phyloP scores from a whole-genome alignment of 371 early-diverging fungal genomes.

The Mortierella sp. region DNA sequence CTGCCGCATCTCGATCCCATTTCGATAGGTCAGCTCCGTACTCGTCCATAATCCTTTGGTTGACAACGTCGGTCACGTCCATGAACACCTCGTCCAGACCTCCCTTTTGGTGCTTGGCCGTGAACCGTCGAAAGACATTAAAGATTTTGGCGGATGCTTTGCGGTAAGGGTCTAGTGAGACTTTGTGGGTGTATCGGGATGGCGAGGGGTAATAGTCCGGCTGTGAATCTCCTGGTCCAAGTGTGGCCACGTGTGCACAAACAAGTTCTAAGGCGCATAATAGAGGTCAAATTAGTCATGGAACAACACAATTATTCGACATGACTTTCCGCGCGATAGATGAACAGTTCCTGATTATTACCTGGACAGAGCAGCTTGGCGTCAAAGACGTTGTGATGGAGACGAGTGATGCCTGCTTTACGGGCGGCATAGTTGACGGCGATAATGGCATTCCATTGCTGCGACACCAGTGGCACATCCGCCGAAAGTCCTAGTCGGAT shows the following conservation, averaged over 20 bases:
- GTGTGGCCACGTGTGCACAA: slow-evolving; percentile 92
- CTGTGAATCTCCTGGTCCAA: slow-evolving; percentile 72
- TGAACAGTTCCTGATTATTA: too few species aligned
- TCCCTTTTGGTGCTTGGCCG: slow-evolving; percentile 71
- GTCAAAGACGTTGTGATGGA: slow-evolving; percentile 64
- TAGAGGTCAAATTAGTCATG: too few species aligned
- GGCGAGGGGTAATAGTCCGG: slow-evolving; percentile 81
- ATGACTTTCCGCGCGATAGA: too few species aligned
- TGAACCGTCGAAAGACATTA: slow-evolving; percentile 69
- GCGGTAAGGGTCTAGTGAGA: slow-evolving; percentile 87
- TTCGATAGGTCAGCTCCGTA: slow-evolving; percentile 60
- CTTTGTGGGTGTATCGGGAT: slow-evolving; percentile 85
- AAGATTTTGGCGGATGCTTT: slow-evolving; percentile 80
- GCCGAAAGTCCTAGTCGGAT: slow-evolving; percentile 77
- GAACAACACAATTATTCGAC: too few species aligned
- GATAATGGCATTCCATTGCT: slow-evolving; percentile 92
- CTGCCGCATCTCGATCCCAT: slow-evolving; percentile 31
- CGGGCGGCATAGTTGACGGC: slow-evolving; percentile 81
- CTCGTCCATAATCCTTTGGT: slow-evolving; percentile 64
- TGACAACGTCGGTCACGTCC: slow-evolving; percentile 83
- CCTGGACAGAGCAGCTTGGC: slow-evolving; percentile 78
- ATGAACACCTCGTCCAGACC: slow-evolving; percentile 91
- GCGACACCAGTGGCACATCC: slow-evolving; percentile 84
- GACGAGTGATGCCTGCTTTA: slow-evolving; percentile 61
- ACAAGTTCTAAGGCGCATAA: slow-evolving; percentile 64